A percentile compares a stretch with the other conserved stretches of the same genome.
Conservation (phyloP, 75 land plant species). For the Picea sitchensis region DNA sequence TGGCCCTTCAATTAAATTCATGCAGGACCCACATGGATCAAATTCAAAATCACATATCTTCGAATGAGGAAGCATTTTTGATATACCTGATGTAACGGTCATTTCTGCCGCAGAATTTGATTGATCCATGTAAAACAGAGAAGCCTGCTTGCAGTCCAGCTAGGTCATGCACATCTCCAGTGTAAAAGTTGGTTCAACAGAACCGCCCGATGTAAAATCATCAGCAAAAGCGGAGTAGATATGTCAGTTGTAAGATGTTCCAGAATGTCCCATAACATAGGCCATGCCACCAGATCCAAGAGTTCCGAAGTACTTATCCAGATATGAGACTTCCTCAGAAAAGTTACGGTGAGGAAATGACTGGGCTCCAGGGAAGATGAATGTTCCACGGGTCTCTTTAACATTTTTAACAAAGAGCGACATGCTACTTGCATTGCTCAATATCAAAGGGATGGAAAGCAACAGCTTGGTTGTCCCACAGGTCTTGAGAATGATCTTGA, state of each 20-base stretch:
- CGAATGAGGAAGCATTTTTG: slow-evolving; percentile 54
- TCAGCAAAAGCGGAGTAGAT: too few species aligned
- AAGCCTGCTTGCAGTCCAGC: slow-evolving; percentile 40
- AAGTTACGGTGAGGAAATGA: slow-evolving; percentile 57
- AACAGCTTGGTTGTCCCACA: slow-evolving; percentile 72
- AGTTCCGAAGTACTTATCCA: slow-evolving; percentile 44
- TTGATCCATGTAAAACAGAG: slow-evolving; percentile 46
- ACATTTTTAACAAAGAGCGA: slow-evolving; percentile 29
- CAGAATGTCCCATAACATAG: slow-evolving; percentile 48
- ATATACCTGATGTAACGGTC: slow-evolving; percentile 58
- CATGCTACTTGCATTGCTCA: slow-evolving; percentile 24
- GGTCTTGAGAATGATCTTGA: slow-evolving; percentile 54
- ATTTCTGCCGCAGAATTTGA: slow-evolving; percentile 38
- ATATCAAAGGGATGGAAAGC: slow-evolving; percentile 39
- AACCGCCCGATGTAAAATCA: background rate
- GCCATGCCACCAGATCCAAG: slow-evolving; percentile 43
- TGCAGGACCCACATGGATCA: slow-evolving; percentile 87
- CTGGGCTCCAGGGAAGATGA: slow-evolving; percentile 57
- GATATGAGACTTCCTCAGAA: slow-evolving; percentile 41
- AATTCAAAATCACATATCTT: slow-evolving; percentile 75
- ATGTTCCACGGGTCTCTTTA: slow-evolving; percentile 48
- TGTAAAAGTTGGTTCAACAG: slow-evolving; percentile 20
- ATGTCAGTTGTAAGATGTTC: slow-evolving; percentile 43
- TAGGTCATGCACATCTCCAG: slow-evolving; percentile 84
- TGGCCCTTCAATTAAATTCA: slow-evolving; percentile 57